Conservation (phyloP, 2,329 filamentous ascomycete species). For the Neobulgaria alba region DNA sequence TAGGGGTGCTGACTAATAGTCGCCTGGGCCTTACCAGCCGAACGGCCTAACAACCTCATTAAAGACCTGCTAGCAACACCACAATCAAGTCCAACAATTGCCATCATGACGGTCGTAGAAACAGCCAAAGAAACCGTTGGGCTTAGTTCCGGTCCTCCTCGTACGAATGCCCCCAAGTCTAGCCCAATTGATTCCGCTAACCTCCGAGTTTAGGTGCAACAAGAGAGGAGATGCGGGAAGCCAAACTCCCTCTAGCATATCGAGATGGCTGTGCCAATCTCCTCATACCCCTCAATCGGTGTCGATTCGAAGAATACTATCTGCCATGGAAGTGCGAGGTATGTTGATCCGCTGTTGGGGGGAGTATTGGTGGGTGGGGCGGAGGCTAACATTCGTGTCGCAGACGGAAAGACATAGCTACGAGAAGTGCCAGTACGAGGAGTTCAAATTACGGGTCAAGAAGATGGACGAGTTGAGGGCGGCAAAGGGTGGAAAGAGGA, state of each 20-base stretch:
- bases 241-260: constrained; percentile 80
- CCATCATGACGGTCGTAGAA: constrained; percentile 38
- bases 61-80: too few relatives aligned
- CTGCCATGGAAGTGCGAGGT: constrained; percentile 98
- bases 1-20: too few relatives aligned
- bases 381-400: constrained; percentile 12
- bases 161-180: constrained; percentile 12
- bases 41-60: too few relatives aligned
- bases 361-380: background rate
- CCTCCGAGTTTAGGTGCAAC: constrained; percentile 53
- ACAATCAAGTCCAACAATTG: too few relatives aligned
- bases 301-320: constrained; percentile 86
- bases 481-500: constrained; percentile 74
- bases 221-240: constrained; percentile 88
- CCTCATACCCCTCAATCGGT: constrained; percentile 90
- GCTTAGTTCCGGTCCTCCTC: constrained; percentile 25
- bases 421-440: constrained; percentile 98
- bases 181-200: constrained; percentile 9
- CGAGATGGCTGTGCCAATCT: constrained; percentile 93
- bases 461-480: constrained; percentile 97
- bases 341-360: constrained; percentile 30
- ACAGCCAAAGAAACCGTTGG: constrained; percentile 40
- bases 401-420: constrained; percentile 95
- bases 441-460: constrained; percentile 96
- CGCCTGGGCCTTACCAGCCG: too few relatives aligned